Evolutionary conservation across 208 protist species (phyloP).

Genomic region (Trypanosoma lewisi): DNA sequence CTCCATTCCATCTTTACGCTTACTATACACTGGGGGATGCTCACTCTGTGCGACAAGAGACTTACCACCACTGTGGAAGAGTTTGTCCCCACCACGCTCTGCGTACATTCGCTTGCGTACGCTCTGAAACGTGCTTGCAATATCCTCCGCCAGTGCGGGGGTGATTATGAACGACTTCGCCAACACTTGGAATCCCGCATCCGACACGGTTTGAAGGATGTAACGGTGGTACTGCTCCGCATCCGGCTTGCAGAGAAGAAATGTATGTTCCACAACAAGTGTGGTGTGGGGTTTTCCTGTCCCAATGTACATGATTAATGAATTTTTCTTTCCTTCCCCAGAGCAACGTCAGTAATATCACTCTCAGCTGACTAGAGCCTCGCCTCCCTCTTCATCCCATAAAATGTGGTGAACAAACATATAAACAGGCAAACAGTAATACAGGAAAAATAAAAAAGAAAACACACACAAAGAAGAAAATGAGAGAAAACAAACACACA

Average conservation of each 20-base stretch:
- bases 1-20: background rate
- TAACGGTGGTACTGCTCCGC: constrained; percentile 36
- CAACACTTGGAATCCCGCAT: constrained; percentile 53
- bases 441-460: no score
- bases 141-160: constrained; percentile 34
- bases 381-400: background rate
- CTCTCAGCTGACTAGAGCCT: no score
- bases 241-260: constrained; percentile 76
- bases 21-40: background rate
- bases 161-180: constrained; percentile 53
- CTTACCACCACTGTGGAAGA: constrained; percentile 14
- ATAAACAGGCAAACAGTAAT: no score
- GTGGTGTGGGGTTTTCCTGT: constrained; percentile 14
- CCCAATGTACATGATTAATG: constrained; percentile 18
- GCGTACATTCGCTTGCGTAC: constrained; percentile 27
- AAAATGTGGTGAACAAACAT: no score
- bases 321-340: background rate
- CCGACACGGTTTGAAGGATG: constrained; percentile 51
- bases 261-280: constrained; percentile 39
- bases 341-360: no score
- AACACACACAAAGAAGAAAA: no score
- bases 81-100: constrained; percentile 17
- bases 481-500: no score
- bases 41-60: background rate
- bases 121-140: constrained; percentile 52